Evolutionary conservation across 2,329 filamentous ascomycete species (phyloP), one percentile per base, ranked within the genome.

Genomic region (Ascochyta rabiei): DNA sequence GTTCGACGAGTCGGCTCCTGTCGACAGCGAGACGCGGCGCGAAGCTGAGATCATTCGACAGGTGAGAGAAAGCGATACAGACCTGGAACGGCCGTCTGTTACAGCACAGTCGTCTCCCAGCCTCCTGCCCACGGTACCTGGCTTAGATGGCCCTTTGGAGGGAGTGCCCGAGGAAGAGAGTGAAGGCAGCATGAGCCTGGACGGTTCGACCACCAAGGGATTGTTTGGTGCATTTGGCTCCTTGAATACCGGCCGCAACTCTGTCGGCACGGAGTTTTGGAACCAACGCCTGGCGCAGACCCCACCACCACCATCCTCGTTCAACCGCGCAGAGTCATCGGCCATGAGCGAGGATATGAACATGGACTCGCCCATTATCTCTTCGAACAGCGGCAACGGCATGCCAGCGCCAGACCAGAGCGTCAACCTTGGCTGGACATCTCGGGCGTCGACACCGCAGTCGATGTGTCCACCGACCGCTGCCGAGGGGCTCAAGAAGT

Each of bases 41-140:
- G 95, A 99, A 79, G 92, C 93, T 33, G 93, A 98, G 75, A 95
- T 98, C 5, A 91, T 99, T 59, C 90, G 91, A 45, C 95, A 97
- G 75, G 93, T 98, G 24, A 89, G 92, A 37, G 95, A 98, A 74
- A 93, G 89, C 65, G 93, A 97, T 67, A 83, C 88, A 59, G 85
- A 86, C 43, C 77, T 86, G 49, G 67, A 71, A 24, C 63, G 62
- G 68, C 79, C 82, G 13, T 83, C 64, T 63, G 79, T 78, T 19
- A 88, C 86, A 2, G 82, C 85, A 1, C 82, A 88, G 31, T 89
- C 89, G 0, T 92, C 89, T 7, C 90, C 90, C 0, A 86, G 78
- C 41, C 73, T 91, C 13, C 73, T 80, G 33, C 84, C 83, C n/a
- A 80, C 83, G 2, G 79, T 81, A 9, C 78, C 81, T 31, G 83